Percentiles rank a stretch among this genome's conserved stretches.
These are phyloP conservation scores for Aspergillus hiratsukae DNA, from an alignment of 2,329 filamentous ascomycete genomes.

Conservation along the genomic window DNA sequence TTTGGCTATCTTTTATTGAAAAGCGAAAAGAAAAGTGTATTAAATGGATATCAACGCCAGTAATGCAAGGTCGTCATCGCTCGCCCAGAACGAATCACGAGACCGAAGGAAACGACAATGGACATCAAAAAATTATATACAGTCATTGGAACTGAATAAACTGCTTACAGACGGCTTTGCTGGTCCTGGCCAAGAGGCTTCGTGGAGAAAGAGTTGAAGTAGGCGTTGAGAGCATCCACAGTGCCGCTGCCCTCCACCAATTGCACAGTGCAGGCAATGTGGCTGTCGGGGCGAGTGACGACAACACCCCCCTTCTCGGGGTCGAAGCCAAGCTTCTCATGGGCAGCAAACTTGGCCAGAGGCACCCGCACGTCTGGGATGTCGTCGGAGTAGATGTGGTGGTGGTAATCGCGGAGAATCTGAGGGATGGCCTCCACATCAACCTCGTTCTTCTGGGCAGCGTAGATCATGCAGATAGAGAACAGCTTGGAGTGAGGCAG, in stretches of 20 bases:
- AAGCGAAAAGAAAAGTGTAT: constrained; percentile 9
- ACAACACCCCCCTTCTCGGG: constrained; percentile 71
- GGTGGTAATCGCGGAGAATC: constrained; percentile 68
- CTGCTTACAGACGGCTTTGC: constrained; percentile 30
- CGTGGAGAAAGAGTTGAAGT: constrained; percentile 69
- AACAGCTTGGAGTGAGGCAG: constrained; percentile 83
- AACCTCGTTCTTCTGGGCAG: constrained; percentile 61
- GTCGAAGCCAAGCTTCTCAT: constrained; percentile 80
- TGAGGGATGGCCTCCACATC: constrained; percentile 70
- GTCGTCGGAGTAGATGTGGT: constrained; percentile 85
- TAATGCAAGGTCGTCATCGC: constrained; percentile 21
- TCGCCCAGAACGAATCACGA: constrained; percentile 13
- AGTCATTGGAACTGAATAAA: constrained; percentile 3
- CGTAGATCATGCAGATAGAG: constrained; percentile 72
- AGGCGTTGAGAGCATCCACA: constrained; percentile 74
- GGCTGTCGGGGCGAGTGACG: constrained; percentile 81
- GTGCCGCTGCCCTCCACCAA: constrained; percentile 74
- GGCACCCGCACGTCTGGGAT: constrained; percentile 67
- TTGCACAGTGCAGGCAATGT: constrained; percentile 71
- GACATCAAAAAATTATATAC: constrained; percentile 10
- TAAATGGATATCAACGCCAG: constrained; percentile 21
- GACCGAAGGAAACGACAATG: constrained; percentile 18
- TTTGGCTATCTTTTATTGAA: background rate
- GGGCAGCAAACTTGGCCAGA: constrained; percentile 67
- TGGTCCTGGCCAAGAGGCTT: constrained; percentile 45